Conservation (phyloP, 75 land plant species). For the Pinus taeda region DNA sequence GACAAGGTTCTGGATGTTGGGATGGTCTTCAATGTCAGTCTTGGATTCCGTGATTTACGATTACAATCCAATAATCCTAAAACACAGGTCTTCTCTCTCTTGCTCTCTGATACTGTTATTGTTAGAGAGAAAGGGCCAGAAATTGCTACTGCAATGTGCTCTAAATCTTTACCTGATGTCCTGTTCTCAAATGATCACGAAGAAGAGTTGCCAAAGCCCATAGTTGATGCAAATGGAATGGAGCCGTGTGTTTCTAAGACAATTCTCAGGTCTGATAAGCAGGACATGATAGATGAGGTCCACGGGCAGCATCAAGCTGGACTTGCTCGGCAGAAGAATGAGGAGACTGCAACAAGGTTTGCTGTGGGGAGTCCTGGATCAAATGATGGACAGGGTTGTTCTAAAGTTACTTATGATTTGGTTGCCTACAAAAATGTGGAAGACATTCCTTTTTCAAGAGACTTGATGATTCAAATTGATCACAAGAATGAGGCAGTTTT, state of each 20-base stretch:
- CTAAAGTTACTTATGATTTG: conserved; percentile 22
- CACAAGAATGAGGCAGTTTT: conserved; percentile 50
- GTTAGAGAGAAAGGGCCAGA: conserved; percentile 41
- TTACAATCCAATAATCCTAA: conserved; percentile 30
- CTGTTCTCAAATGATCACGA: conserved; percentile 43
- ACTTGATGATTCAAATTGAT: conserved; percentile 52
- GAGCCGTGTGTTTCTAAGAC: conserved; percentile 14
- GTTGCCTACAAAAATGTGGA: conserved; percentile 45
- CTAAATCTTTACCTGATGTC: conserved; percentile 30
- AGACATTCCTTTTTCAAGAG: conserved; percentile 38
- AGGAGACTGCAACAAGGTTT: conserved; percentile 43
- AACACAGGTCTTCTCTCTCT: conserved; percentile 36
- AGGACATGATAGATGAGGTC: conserved; percentile 39
- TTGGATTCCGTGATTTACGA: conserved; percentile 40
- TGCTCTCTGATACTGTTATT: conserved; percentile 51
- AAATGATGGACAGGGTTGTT: conserved; percentile 26
- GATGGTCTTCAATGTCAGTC: conserved; percentile 44
- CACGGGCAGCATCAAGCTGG: conserved; percentile 39
- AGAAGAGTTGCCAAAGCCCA: conserved; percentile 34
- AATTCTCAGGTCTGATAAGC: conserved; percentile 36
- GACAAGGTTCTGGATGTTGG: conserved; percentile 38
- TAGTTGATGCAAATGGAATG: conserved; percentile 24
- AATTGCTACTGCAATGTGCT: conserved; percentile 24
- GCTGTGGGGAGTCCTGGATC: conserved; percentile 31
- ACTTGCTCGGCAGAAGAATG: conserved; percentile 42